Conservation (phyloP, 805 yeast species). For the Isabelozyma gotoi region DNA sequence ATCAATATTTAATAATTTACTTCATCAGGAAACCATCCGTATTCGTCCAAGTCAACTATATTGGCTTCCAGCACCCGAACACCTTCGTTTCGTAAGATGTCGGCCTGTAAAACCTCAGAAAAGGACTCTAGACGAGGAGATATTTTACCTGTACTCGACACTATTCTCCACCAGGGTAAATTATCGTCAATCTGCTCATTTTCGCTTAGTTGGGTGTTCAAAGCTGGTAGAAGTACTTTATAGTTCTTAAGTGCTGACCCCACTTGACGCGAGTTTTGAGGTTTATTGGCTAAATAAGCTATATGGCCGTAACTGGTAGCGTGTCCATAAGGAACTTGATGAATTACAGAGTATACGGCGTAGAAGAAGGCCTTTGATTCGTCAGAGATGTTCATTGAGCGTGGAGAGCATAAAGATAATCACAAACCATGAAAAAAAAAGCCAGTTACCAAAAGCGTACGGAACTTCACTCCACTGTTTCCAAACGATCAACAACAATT, state of each 20-base stretch:
- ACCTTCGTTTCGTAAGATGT: conserved; percentile 47
- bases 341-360: conserved; percentile 57
- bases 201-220: conserved; percentile 11
- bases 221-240: conserved; percentile 17
- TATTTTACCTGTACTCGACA: conserved; percentile 61
- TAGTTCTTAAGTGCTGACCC: conserved; percentile 65
- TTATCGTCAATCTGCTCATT: conserved; percentile 19
- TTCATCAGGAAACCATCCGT: conserved; percentile 74
- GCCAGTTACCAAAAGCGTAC: no score
- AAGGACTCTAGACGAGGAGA: conserved; percentile 47
- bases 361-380: conserved; percentile 58
- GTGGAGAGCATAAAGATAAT: background rate
- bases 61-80: conserved; percentile 34
- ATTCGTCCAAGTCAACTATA: conserved; percentile 41
- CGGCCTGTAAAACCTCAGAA: conserved; percentile 48
- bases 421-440: background rate
- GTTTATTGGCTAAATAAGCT: conserved; percentile 60
- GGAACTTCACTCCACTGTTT: no score
- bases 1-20: conserved; percentile 19
- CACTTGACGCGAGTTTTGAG: conserved; percentile 71
- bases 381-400: conserved; percentile 23
- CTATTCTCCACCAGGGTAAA: conserved; percentile 83
- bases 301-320: conserved; percentile 79
- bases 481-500: no score
- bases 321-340: conserved; percentile 56